These are phyloP conservation scores for Glycine soja DNA, from an alignment of 306 rosid genomes.

Conservation along the genomic window DNA sequence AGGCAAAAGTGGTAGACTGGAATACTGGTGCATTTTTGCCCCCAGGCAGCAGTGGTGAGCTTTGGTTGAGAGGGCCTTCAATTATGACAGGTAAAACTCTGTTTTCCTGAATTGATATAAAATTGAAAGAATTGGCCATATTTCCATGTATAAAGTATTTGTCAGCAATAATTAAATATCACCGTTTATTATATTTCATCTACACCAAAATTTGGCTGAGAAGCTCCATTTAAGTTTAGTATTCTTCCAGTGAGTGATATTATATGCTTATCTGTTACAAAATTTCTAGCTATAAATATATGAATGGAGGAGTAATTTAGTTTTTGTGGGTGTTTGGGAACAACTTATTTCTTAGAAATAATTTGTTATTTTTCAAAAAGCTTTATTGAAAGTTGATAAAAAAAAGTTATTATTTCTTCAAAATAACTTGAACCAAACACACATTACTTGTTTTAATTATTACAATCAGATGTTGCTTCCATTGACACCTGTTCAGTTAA, in stretches of 20 bases:
- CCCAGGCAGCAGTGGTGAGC: conserved; percentile 79
- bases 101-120: conserved; percentile 29
- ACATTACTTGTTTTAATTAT: conserved; percentile 1
- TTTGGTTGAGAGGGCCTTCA: conserved; percentile 85
- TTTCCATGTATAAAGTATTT: conserved; percentile 12
- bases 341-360: not conserved
- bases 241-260: conserved; percentile 17
- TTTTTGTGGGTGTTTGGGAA: not conserved
- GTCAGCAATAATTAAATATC: not conserved
- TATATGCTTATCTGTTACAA: conserved; percentile 4
- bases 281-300: conserved; percentile 3
- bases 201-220: conserved; percentile 6
- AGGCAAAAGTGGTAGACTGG: conserved; percentile 84
- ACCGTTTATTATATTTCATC: not conserved
- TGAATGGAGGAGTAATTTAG: conserved; percentile 4
- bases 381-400: not conserved
- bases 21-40: conserved; percentile 66
- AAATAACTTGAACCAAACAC: not conserved
- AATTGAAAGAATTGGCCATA: not conserved
- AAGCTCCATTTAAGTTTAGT: conserved; percentile 11
- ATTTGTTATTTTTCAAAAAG: not conserved
- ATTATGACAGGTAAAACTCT: conserved; percentile 72
- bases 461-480: conserved; percentile 14
- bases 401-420: not conserved
- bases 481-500: not conserved